Evolutionary conservation across 768 basidiomycete genomes (phyloP).

Genomic region (Roridomyces roridus): DNA sequence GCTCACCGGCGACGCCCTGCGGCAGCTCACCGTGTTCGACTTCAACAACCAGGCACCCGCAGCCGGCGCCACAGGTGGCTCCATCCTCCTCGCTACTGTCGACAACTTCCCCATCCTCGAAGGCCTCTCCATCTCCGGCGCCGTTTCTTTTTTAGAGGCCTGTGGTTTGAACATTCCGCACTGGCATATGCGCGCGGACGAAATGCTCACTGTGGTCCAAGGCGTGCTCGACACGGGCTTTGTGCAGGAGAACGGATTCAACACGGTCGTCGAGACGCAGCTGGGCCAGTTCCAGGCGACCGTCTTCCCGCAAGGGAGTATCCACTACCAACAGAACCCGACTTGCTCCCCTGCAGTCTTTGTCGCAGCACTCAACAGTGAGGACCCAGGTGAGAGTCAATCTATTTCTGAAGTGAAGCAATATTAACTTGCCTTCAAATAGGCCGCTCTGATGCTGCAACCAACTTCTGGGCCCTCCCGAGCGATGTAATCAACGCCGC

Average conservation of each 20-base stretch:
- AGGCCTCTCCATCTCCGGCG: conserved; percentile 1
- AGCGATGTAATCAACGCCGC: conserved; percentile 16
- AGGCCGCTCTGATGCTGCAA: conserved; percentile 17
- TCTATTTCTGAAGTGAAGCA: too few relatives aligned
- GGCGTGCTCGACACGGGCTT: conserved; percentile 11
- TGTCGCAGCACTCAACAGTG: neutral
- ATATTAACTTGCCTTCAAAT: too few relatives aligned
- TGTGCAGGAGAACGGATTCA: conserved; percentile 13
- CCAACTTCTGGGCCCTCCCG: conserved; percentile 12
- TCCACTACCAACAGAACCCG: conserved; percentile 19
- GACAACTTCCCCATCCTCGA: conserved; percentile 24
- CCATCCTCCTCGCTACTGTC: conserved; percentile 22
- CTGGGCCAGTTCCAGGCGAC: conserved; percentile 11
- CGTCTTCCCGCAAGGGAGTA: conserved; percentile 2
- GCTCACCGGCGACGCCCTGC: conserved; percentile 1
- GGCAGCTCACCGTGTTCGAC: conserved; percentile 7
- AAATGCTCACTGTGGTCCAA: conserved; percentile 37
- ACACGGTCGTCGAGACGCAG: conserved; percentile 15
- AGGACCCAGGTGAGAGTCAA: too few relatives aligned
- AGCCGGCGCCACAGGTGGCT: conserved; percentile 11
- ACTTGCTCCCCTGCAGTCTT: conserved; percentile 4
- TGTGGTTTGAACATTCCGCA: conserved; percentile 37
- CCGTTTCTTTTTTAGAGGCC: conserved; percentile 1
- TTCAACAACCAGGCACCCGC: conserved; percentile 15
- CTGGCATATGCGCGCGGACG: conserved; percentile 40